Evolutionary conservation across 2,329 filamentous ascomycete genomes (phyloP), one percentile per base, ranked within the genome.

Genomic region (Fusarium redolens): DNA sequence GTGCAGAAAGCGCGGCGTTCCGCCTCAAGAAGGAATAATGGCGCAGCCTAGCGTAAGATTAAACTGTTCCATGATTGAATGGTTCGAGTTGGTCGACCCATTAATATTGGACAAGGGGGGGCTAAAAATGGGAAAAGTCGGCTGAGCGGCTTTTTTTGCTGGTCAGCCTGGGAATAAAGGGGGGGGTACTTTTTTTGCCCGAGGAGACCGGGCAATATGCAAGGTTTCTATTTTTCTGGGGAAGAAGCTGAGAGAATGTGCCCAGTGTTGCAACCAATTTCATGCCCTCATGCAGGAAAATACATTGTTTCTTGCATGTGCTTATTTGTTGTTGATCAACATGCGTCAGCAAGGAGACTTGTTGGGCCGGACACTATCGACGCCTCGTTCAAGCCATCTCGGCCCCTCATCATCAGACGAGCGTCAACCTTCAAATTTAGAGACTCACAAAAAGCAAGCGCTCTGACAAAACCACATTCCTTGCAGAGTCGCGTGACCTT

Each of bases 171-270:
- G 38, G 37, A 61, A 47, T 47, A 47, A 38, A 37, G 40, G 52
- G 59, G 59, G 52, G 50, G 58, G 55, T 22, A 14, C 7, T 15
- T 31, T 58, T 57, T 38, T 64, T 45, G 47, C 25, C 35, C 20
- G 25, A 18, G 12, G 41, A n/a, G 22, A 35, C n/a, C 22, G n/a
- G 35, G 54, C 10, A 28, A 28, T 22, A 28, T 35, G 41, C 48
- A 52, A 33, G 43, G 37, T 22, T 48, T 35, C 15, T 50, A 55
- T 61, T 68, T 55, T 55, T 57, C 65, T 69, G 65, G 64, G 50
- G 64, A 68, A 68, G 20, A 31, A 55, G 51, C 37, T 48, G 54
- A 48, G 18, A 35, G 40, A 30, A 41, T n/a, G 28, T 47, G 14
- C 30, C 30, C n/a, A 18, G n/a, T 20, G 30, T 51, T 18, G n/a